A percentile compares a stretch with the other conserved stretches of the same genome.
Evolutionary conservation across 2,329 filamentous ascomycete genomes (phyloP).

Genomic region (Penicillium nordicum): DNA sequence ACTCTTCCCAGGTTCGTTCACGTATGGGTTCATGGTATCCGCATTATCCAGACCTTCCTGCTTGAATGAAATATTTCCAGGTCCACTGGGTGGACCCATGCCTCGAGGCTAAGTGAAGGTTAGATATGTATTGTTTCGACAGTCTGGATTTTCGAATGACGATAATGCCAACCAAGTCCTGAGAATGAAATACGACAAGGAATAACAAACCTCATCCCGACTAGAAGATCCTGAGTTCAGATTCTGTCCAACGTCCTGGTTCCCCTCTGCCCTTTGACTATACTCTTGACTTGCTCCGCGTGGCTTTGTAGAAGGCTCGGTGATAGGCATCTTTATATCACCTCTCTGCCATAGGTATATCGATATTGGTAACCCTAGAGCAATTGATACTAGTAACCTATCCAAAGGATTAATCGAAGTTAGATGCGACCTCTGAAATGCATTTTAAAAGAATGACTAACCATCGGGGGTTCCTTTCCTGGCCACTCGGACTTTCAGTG

Average conservation of each 20-base stretch:
- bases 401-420: neutral
- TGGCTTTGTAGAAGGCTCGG: neutral
- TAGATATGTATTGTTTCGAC: neutral
- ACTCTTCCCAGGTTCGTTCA: conserved; percentile 47
- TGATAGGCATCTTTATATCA: neutral
- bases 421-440: neutral
- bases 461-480: neutral
- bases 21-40: conserved; percentile 51
- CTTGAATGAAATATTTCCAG: conserved; percentile 45
- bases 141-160: neutral
- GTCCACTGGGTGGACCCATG: conserved; percentile 3
- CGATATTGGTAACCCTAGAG: neutral
- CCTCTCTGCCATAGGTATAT: neutral
- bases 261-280: neutral
- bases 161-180: neutral
- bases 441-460: neutral
- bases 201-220: neutral
- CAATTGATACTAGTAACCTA: neutral
- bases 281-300: conserved; percentile 11
- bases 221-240: neutral
- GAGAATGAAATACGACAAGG: too few relatives aligned
- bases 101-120: conserved; percentile 6
- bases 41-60: conserved; percentile 53
- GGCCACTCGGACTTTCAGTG: neutral
- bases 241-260: neutral